Base-by-base conservation (phyloP, 768 basidiomycete genomes). In the Clitopilus passeckerianus region DNA sequence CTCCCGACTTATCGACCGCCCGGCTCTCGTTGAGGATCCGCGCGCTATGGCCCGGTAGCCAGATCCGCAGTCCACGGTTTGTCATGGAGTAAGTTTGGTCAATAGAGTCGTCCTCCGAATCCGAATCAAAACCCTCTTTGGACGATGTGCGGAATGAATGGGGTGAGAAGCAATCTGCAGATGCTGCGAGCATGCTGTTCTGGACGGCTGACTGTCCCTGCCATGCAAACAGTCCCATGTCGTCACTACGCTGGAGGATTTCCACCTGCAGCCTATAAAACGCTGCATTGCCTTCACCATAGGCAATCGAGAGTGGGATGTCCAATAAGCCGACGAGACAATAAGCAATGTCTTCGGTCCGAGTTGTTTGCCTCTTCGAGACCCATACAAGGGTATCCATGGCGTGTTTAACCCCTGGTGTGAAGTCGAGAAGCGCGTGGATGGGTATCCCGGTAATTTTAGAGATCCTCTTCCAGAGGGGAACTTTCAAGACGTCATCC, bases 311-410 rank as follows among this genome's bases (percentile, higher is more conserved):
- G 18, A 57, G 41, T 6, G 35, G 41, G 16, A 57, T 34, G 20
- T 46, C 41, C 22, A 57, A 57, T 30, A 57, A 5, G 9, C 57
- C 57, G 22, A 57, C 46, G 23, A 57, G 24, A 27, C 37, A 44
- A 30, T 57, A 57, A 27, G 57, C 57, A 16, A 57, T 18, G 20
- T 57, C 57, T 33, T 57, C 57, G 22, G 23, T 30, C 18, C 57
- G n/a, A n/a, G 57, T 57, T 30, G 37, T 57, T n/a, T 46, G 30
- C 37, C 57, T 41, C n/a, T 57, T 46, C 2, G 57, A 41, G 16
- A 34, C 43, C 57, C 57, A 57, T 22, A 12, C 10, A 18, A 41
- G 37, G 12, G n/a, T 12, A 41, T 41, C 10, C 37, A 3, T 41
- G 5, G 37, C 37, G 5, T 41, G 37, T 5, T 3, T 18, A 5